These are phyloP conservation scores for Lyophyllum decastes DNA, from an alignment of 768 basidiomycete genomes.

Conservation along the genomic window DNA sequence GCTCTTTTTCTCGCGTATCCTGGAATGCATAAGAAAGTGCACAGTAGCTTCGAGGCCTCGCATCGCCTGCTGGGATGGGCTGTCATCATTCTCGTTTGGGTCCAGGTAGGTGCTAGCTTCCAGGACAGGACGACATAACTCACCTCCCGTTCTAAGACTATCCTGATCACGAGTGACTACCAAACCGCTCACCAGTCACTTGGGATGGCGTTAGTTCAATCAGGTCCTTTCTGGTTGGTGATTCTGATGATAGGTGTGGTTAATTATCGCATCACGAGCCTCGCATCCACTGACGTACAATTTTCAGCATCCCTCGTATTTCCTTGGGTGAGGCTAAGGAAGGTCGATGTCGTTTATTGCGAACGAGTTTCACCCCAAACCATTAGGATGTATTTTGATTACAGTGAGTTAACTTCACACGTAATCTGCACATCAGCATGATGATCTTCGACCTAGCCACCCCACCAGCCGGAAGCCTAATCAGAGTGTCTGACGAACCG, in stretches of 20 bases:
- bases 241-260: constrained; percentile 46
- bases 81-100: constrained; percentile 41
- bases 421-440: neutral
- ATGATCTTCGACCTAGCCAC: constrained; percentile 30
- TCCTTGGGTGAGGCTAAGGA: constrained; percentile 62
- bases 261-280: neutral
- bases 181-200: constrained; percentile 35
- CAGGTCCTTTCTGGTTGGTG: constrained; percentile 58
- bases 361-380: constrained; percentile 59
- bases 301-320: constrained; percentile 48
- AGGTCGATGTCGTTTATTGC: constrained; percentile 48
- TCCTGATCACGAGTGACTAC: constrained; percentile 57
- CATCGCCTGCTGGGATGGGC: constrained; percentile 51
- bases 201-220: constrained; percentile 41
- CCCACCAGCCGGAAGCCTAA: constrained; percentile 47
- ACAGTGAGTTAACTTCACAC: constrained; percentile 37
- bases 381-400: constrained; percentile 59
- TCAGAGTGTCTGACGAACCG: constrained; percentile 46
- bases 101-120: constrained; percentile 29
- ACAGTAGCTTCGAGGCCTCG: constrained; percentile 42
- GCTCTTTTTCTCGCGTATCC: constrained; percentile 44
- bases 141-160: constrained; percentile 30
- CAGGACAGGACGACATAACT: neutral
- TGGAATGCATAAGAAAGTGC: constrained; percentile 34
- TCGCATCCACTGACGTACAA: neutral